Evolutionary conservation across 208 protist genomes (phyloP), one percentile per base, ranked within the genome.

Genomic region (Leishmania braziliensis): DNA sequence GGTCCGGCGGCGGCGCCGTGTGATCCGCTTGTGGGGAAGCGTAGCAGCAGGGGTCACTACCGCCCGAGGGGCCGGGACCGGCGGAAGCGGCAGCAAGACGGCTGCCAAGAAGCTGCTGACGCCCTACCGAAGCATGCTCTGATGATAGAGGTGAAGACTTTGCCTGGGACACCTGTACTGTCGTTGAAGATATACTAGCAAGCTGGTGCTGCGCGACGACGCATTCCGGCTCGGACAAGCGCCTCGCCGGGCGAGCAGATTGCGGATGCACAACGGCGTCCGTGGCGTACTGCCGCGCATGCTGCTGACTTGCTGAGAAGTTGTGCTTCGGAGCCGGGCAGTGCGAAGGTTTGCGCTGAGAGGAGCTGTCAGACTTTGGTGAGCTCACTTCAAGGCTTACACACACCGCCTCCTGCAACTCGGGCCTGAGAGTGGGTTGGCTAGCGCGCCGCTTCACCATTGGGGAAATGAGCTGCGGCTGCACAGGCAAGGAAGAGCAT

Each of bases 381-480:
- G 69, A 36, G 33, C 68, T 1, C 56, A 36, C n/a, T 26, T 71
- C 70, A 23, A 71, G 65, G 50, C 58, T 71, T 0, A 46, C 75
- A 43, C 72, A 77, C 46, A 77, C 60, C 33, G 82, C 77, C 20
- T 79, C 82, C 5, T 72, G n/a, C 39, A 50, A 50, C 33, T 81
- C 43, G 2, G 75, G 50, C 0, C n/a, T 20, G 39, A 72, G 54
- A 36, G 62, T 62, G 10, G 77, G 77, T 56, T 50, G 71, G 46
- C 77, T 82, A 10, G 65, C 50, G 29, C 56, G 73, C 51, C 77
- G 77, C 36, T 48, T 70, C 43, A 85, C 85, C 23, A 85, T 71
- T 23, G 74, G 73, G 2, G 78, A 70, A 63, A 88, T 83, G 66
- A 85, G n/a, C 74, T 85, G 85, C 36, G 81, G 69, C 54, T 69